Evolutionary conservation across 2,329 filamentous ascomycete species (phyloP).

Genomic region (Phaeomoniella chlamydospora): DNA sequence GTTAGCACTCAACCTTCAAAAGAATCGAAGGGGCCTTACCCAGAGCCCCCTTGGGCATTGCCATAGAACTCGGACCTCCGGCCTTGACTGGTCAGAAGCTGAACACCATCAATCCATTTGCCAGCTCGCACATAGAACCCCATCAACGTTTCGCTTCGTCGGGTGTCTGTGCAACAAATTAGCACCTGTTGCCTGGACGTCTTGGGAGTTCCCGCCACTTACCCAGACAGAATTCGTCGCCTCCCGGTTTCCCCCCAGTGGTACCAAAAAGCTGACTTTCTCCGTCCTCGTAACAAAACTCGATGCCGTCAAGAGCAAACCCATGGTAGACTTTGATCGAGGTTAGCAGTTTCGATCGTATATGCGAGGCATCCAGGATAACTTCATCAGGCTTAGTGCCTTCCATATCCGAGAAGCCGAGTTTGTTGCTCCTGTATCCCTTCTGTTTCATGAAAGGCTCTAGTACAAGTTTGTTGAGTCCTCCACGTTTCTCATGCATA

Average conservation of each 20-base stretch:
- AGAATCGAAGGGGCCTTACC: slow-evolving; percentile 42
- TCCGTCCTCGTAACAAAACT: slow-evolving; percentile 84
- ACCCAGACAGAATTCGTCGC: slow-evolving; percentile 67
- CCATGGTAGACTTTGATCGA: slow-evolving; percentile 66
- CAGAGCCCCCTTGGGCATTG: slow-evolving; percentile 62
- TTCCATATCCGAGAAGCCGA: slow-evolving; percentile 60
- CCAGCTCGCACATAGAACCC: slow-evolving; percentile 76
- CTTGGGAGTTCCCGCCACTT: slow-evolving; percentile 20
- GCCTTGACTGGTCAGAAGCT: slow-evolving; percentile 80
- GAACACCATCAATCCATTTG: slow-evolving; percentile 73
- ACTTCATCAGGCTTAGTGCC: slow-evolving; percentile 57
- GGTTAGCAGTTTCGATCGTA: slow-evolving; percentile 58
- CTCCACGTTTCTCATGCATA: background rate
- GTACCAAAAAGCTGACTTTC: slow-evolving; percentile 79
- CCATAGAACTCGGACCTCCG: slow-evolving; percentile 76
- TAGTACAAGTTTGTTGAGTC: slow-evolving; percentile 3
- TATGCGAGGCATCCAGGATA: slow-evolving; percentile 54
- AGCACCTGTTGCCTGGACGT: slow-evolving; percentile 49
- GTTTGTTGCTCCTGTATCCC: slow-evolving; percentile 60
- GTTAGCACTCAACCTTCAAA: slow-evolving; percentile 1
- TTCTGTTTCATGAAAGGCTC: slow-evolving; percentile 29
- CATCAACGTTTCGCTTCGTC: slow-evolving; percentile 71
- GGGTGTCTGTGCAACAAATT: slow-evolving; percentile 44
- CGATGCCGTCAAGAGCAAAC: slow-evolving; percentile 64
- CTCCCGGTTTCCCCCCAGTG: slow-evolving; percentile 52